Conservation (phyloP, 2,329 filamentous ascomycete species). For the Colletotrichum truncatum region DNA sequence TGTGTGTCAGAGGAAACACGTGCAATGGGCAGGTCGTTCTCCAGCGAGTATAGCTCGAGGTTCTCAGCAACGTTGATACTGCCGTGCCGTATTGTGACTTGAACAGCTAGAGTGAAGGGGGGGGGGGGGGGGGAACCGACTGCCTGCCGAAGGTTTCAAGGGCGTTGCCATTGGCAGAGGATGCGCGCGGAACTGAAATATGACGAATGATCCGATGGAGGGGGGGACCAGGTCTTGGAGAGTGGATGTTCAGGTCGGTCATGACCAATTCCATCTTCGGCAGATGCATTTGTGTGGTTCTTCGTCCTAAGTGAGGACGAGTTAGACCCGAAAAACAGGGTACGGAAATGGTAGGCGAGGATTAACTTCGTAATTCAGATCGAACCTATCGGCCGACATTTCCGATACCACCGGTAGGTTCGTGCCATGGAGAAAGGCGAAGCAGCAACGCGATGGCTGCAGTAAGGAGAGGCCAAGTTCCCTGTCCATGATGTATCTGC, state of each 20-base stretch:
- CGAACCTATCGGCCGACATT: neutral
- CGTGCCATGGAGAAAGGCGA: neutral
- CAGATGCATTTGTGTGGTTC: slow-evolving; percentile 18
- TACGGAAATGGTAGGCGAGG: neutral
- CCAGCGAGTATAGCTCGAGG: neutral
- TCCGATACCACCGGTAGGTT: neutral
- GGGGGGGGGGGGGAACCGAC: neutral
- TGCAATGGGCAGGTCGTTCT: slow-evolving; percentile 1
- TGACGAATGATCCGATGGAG: slow-evolving; percentile 11
- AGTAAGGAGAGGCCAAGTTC: too few species aligned
- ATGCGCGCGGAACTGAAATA: neutral
- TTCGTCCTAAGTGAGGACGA: slow-evolving; percentile 10
- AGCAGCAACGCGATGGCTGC: too few species aligned
- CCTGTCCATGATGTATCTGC: too few species aligned
- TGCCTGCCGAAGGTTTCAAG: slow-evolving; percentile 12
- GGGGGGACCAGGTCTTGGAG: neutral
- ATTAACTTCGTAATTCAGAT: neutral
- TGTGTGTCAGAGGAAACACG: neutral
- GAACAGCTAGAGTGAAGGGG: neutral
- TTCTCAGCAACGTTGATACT: neutral
- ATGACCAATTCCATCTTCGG: slow-evolving; percentile 16
- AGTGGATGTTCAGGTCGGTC: neutral
- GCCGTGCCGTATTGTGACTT: neutral
- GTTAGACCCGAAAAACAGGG: neutral
- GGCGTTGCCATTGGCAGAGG: neutral